Evolutionary conservation across 2,329 filamentous ascomycete genomes (phyloP).

Genomic region (Ciborinia camelliae): DNA sequence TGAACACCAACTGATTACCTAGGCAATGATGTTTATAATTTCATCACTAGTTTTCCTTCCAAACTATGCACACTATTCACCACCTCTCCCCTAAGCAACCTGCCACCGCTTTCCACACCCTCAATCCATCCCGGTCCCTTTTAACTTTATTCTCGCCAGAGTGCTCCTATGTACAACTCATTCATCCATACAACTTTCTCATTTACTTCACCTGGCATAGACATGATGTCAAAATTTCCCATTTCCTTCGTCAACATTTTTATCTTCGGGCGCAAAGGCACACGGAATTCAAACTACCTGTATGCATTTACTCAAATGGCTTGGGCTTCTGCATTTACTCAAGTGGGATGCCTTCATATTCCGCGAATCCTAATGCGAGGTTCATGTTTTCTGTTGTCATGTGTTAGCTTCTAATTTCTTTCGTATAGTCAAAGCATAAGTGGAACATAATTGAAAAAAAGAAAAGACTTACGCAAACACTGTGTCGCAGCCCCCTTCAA

Average conservation of each 20-base stretch:
- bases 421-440: constrained; percentile 18
- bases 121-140: neutral
- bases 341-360: constrained; percentile 80
- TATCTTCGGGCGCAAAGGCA: constrained; percentile 9
- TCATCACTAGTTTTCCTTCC: neutral
- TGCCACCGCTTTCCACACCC: neutral
- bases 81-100: neutral
- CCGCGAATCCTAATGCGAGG: constrained; percentile 79
- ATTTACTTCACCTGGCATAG: neutral
- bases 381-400: constrained; percentile 77
- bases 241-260: neutral
- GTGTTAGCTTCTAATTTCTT: neutral
- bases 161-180: neutral
- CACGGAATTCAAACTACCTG: constrained; percentile 19
- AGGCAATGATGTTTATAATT: neutral
- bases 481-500: constrained; percentile 92
- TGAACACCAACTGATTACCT: neutral
- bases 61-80: neutral
- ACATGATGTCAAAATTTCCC: neutral
- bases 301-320: constrained; percentile 12
- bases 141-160: neutral
- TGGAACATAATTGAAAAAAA: too few relatives aligned
- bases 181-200: neutral
- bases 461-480: constrained; percentile 70
- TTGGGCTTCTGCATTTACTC: constrained; percentile 30